phyloP scores from a whole-genome alignment of 345 rosid genomes.

The Eutrema yunnanense region DNA sequence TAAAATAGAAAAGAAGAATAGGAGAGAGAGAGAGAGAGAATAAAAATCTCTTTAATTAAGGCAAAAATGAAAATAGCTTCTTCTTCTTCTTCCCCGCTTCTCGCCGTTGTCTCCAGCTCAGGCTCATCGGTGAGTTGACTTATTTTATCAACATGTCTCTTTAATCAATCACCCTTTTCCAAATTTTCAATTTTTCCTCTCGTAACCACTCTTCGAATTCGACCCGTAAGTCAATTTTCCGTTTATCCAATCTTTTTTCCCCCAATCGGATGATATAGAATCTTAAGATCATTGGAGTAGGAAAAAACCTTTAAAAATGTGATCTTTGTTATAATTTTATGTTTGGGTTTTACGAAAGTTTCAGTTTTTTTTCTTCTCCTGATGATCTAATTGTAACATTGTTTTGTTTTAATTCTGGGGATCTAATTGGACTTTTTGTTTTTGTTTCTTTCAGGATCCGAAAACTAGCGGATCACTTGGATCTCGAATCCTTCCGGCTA shows the following conservation, averaged over 20 bases:
- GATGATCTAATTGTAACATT: background rate
- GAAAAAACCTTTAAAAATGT: background rate
- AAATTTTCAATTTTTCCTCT: background rate
- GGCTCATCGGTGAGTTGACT: conserved; percentile 31
- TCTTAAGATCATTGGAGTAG: background rate
- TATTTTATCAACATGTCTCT: background rate
- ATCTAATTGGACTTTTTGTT: background rate
- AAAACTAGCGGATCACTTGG: conserved; percentile 23
- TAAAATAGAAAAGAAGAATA: background rate
- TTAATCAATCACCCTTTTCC: background rate
- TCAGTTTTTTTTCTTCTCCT: background rate
- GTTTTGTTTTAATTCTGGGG: background rate
- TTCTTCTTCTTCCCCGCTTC: conserved; percentile 21
- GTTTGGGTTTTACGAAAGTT: conserved; percentile 13
- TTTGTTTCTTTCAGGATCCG: background rate
- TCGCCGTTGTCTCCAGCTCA: conserved; percentile 30
- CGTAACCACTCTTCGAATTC: background rate
- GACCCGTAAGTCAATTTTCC: background rate
- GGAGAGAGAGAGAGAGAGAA: background rate
- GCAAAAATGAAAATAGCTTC: conserved; percentile 16
- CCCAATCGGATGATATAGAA: background rate
- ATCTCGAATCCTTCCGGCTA: conserved; percentile 21
- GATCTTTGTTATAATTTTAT: conserved; percentile 4
- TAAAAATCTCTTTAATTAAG: background rate
- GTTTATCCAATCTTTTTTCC: background rate